Percentiles rank a stretch among this genome's conserved stretches.
phyloP scores from a whole-genome alignment of 2,329 filamentous ascomycete genomes.

The Aureobasidium musti region DNA sequence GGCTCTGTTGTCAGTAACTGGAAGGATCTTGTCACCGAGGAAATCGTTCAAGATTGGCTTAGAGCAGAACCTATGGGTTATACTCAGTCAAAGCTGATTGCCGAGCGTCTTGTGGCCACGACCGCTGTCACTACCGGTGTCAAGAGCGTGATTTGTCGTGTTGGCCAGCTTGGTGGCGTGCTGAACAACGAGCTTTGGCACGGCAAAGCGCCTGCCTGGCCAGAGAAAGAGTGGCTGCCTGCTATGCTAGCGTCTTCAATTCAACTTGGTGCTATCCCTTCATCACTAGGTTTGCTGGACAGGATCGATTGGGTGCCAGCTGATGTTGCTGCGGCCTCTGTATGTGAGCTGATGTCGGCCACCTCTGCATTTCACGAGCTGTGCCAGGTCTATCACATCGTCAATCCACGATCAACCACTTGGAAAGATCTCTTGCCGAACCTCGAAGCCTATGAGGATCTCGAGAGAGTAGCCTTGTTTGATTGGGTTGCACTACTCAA shows the following conservation, averaged over 20 bases:
- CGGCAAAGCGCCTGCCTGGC: conserved; percentile 48
- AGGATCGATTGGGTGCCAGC: conserved; percentile 59
- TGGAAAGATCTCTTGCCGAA: conserved; percentile 35
- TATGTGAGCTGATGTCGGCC: no score
- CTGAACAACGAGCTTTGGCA: conserved; percentile 35
- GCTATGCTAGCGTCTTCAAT: conserved; percentile 51
- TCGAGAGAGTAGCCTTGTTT: neutral
- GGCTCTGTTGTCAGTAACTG: no score
- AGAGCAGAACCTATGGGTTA: no score
- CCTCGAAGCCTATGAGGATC: conserved; percentile 10
- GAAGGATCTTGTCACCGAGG: no score
- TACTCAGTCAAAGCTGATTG: no score
- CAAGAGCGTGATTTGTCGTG: conserved; percentile 35
- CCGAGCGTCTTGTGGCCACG: conserved; percentile 38
- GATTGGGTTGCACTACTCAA: neutral
- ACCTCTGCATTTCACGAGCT: no score
- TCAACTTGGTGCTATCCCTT: conserved; percentile 52
- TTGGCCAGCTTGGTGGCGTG: conserved; percentile 41
- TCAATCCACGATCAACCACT: conserved; percentile 36
- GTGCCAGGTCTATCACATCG: conserved; percentile 36
- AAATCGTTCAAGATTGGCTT: no score
- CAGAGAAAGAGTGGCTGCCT: conserved; percentile 60
- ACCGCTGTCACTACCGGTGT: conserved; percentile 38
- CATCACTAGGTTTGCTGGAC: conserved; percentile 47
- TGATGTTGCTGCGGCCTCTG: conserved; percentile 41